Evolutionary conservation across 805 yeast genomes (phyloP).

Genomic region (Ogataea thermomethanolica): DNA sequence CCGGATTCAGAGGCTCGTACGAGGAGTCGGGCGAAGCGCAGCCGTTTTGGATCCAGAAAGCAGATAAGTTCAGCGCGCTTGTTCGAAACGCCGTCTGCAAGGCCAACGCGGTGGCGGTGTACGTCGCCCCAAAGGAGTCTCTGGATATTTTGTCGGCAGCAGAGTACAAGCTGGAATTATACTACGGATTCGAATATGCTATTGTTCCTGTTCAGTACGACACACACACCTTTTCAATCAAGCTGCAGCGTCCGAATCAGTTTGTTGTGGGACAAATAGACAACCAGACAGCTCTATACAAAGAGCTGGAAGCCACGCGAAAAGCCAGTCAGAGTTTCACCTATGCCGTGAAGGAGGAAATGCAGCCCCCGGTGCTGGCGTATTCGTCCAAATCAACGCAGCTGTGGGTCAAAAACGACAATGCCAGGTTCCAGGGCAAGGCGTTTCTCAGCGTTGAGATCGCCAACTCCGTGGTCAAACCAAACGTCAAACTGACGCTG

Average conservation of each 20-base stretch:
- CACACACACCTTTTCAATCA: constrained; percentile 3
- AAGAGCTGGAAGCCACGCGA: constrained; percentile 23
- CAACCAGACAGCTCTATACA: constrained; percentile 21
- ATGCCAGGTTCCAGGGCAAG: constrained; percentile 29
- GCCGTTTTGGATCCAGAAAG: constrained; percentile 42
- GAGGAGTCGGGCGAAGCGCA: constrained; percentile 32
- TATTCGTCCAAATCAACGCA: constrained; percentile 38
- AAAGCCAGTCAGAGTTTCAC: constrained; percentile 31
- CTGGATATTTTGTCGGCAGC: constrained; percentile 2
- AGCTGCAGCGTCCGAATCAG: constrained; percentile 32
- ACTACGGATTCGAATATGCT: constrained; percentile 44
- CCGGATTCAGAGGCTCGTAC: constrained; percentile 27
- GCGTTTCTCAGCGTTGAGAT: constrained; percentile 46
- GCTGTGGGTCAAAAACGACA: constrained; percentile 49
- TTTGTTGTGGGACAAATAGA: constrained; percentile 36
- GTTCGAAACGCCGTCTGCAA: constrained; percentile 28
- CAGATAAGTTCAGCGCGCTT: constrained; percentile 35
- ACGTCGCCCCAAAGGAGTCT: constrained; percentile 30
- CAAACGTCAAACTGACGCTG: constrained; percentile 40
- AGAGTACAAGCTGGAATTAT: constrained; percentile 31
- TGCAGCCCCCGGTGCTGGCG: constrained; percentile 37
- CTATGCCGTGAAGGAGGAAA: constrained; percentile 31
- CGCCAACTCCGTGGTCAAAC: constrained; percentile 26
- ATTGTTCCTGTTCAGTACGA: constrained; percentile 5
- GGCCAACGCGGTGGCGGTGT: constrained; percentile 34